Base-by-base conservation (phyloP, 169 alveolate species). In the Plasmodium vinckei region DNA sequence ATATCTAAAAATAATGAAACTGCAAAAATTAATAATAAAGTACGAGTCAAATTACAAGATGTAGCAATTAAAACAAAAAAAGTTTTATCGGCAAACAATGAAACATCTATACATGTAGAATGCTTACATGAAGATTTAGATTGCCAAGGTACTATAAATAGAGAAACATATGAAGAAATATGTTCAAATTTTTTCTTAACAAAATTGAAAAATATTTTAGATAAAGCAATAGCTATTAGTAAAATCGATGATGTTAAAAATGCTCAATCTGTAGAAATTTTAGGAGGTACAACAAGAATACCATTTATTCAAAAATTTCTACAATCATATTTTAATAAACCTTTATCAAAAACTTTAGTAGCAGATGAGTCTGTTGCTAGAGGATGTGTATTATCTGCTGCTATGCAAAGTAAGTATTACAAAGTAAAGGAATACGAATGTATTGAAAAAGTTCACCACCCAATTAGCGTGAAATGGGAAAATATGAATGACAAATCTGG, bases 361-460 rank as follows among this genome's bases (percentile, higher is more conserved):
- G 98, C 99, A 19, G 99, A 97, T 87, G 99, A 98, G 93, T 97
- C 98, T 46, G 98, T 99, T 9, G 99, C 99, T 9, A 96, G 99
- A 84, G 99, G 99, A 1, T 97, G 99, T 90, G 99, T 99, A 1
- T 93, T 87, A 42, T 87, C 93, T 23, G 96, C 94, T 15, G 96
- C 96, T 12, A 92, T 93, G 92, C 10, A 86, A 9, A 92, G 95
- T 67, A 92, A 87, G 15, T 92, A 88, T 72, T 93, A 93, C 70
- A 87, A 91, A 72, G 96, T 92, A 17, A 82, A 94, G 56, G 88
- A 93, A 46, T 93, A 93, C 79, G 77, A 72, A 60, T 92, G 79
- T 33, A 73, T 92, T 1, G 96, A 93, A 57, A 87, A 82, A 56
- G 67, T 92, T 2, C 56, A 88, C 0, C 91, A 93, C 21, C 96